Evolutionary conservation across 352 stramenopile species (phyloP).

Genomic region (Phytophthora idaei): DNA sequence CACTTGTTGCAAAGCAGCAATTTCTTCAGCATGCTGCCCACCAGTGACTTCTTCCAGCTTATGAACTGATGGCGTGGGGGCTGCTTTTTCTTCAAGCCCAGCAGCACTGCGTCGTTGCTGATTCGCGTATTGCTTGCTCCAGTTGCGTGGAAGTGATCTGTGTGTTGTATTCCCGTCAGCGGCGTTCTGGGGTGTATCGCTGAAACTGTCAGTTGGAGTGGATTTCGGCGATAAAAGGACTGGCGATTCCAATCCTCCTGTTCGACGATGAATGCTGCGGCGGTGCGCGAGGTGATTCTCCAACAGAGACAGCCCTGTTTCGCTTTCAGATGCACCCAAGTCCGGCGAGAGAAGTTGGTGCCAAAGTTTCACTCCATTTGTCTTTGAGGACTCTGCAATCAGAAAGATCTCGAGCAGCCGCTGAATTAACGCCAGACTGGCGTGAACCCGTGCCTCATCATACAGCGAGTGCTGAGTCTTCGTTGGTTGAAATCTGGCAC

Average conservation of each 20-base stretch:
- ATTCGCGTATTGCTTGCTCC: slow-evolving; percentile 60
- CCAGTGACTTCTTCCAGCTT: neutral
- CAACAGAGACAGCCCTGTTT: slow-evolving; percentile 50
- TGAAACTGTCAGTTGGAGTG: slow-evolving; percentile 14
- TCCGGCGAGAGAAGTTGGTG: slow-evolving; percentile 64
- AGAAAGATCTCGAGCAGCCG: slow-evolving; percentile 72
- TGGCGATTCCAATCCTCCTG: slow-evolving; percentile 21
- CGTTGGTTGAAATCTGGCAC: neutral
- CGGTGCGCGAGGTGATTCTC: slow-evolving; percentile 64
- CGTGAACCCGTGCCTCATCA: slow-evolving; percentile 64
- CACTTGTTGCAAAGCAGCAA: slow-evolving; percentile 46
- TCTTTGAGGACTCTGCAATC: slow-evolving; percentile 24
- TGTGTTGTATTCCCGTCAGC: slow-evolving; percentile 14
- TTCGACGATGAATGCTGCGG: slow-evolving; percentile 46
- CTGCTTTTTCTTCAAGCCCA: slow-evolving; percentile 29
- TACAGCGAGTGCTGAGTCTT: slow-evolving; percentile 13
- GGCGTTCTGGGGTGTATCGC: slow-evolving; percentile 18
- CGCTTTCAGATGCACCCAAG: slow-evolving; percentile 41
- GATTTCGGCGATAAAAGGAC: slow-evolving; percentile 6
- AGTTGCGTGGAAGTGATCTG: slow-evolving; percentile 61
- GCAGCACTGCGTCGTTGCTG: slow-evolving; percentile 37
- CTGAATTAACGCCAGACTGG: slow-evolving; percentile 54
- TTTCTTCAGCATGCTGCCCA: slow-evolving; percentile 24
- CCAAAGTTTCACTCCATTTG: slow-evolving; percentile 18
- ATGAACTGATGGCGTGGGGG: neutral